Evolutionary conservation across 78 protist genomes (phyloP).

Genomic region (Capsaspora owczarzaki): DNA sequence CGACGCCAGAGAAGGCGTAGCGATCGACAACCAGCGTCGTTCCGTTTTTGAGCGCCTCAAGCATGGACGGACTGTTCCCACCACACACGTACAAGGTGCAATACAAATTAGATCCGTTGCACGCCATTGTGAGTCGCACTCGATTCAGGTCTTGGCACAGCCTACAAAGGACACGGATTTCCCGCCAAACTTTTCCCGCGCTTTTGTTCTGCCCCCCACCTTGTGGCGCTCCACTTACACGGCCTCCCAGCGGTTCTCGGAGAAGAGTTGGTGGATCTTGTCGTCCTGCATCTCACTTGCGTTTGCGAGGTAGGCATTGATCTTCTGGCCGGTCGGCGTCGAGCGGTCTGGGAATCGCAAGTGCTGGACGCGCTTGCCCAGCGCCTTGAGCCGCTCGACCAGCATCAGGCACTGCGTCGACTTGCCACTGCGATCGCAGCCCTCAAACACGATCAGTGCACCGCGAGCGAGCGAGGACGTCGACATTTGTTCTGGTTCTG

Average conservation of each 20-base stretch:
- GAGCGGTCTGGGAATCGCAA: constrained; percentile 50
- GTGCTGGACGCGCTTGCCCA: neutral
- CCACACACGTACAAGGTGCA: neutral
- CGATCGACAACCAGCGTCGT: constrained; percentile 65
- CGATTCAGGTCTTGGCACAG: neutral
- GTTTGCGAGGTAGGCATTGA: constrained; percentile 62
- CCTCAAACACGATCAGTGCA: constrained; percentile 72
- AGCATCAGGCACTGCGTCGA: constrained; percentile 10
- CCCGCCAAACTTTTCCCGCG: neutral
- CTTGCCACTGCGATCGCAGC: constrained; percentile 77
- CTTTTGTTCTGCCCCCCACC: too few relatives aligned
- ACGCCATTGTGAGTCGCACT: neutral
- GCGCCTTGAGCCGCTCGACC: constrained; percentile 3
- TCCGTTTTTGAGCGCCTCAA: constrained; percentile 43
- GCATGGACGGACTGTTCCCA: neutral
- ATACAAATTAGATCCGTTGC: neutral
- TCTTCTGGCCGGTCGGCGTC: constrained; percentile 61
- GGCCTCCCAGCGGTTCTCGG: constrained; percentile 82
- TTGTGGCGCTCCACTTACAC: neutral
- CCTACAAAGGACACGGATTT: neutral
- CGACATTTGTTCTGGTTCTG: too few relatives aligned
- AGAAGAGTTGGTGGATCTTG: constrained; percentile 73
- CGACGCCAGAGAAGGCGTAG: constrained; percentile 81
- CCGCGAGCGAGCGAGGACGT: constrained; percentile 56
- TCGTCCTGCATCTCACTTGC: constrained; percentile 56